Conservation (phyloP, 768 basidiomycete genomes). For the Trametopsis cervina region DNA sequence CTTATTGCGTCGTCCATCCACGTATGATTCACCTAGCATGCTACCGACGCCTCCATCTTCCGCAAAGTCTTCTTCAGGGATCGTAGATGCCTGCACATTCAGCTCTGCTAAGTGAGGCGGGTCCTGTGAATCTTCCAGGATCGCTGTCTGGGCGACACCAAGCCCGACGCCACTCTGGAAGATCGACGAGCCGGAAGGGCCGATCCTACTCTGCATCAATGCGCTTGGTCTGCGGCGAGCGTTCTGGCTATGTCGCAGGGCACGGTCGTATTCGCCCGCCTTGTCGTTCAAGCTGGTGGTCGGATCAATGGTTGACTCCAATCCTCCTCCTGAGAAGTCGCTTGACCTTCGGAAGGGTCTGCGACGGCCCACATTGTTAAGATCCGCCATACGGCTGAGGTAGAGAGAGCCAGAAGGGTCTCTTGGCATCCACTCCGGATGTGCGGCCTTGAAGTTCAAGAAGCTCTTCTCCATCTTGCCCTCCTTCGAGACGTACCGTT, state of each 20-base stretch:
- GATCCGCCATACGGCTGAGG: slow-evolving; percentile 75
- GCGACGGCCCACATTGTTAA: slow-evolving; percentile 34
- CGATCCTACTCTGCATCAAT: slow-evolving; percentile 22
- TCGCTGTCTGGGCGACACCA: slow-evolving; percentile 59
- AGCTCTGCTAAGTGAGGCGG: slow-evolving; percentile 3
- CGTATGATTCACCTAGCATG: slow-evolving; percentile 67
- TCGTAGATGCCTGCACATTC: slow-evolving; percentile 14
- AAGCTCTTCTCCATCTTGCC: slow-evolving; percentile 99
- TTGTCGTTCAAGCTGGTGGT: slow-evolving; percentile 31
- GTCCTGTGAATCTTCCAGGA: slow-evolving; percentile 72
- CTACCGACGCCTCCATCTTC: slow-evolving; percentile 53
- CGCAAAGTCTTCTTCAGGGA: slow-evolving; percentile 41
- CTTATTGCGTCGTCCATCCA: slow-evolving; percentile 51
- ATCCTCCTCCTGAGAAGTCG: slow-evolving; percentile 17
- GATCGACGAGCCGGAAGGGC: slow-evolving; percentile 31
- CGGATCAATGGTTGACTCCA: slow-evolving; percentile 16
- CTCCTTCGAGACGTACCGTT: slow-evolving; percentile 77
- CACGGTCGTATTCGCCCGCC: slow-evolving; percentile 70
- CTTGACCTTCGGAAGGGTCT: slow-evolving; percentile 13
- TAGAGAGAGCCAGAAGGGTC: slow-evolving; percentile 91
- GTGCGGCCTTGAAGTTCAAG: slow-evolving; percentile 92
- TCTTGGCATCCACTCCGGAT: slow-evolving; percentile 92
- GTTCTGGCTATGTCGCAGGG: slow-evolving; percentile 62
- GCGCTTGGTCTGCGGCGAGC: slow-evolving; percentile 31
- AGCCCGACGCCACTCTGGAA: slow-evolving; percentile 37